A percentile compares a stretch with the other conserved stretches of the same genome.
Conservation (phyloP, 2,329 filamentous ascomycete species). For the Didymella pomorum region DNA sequence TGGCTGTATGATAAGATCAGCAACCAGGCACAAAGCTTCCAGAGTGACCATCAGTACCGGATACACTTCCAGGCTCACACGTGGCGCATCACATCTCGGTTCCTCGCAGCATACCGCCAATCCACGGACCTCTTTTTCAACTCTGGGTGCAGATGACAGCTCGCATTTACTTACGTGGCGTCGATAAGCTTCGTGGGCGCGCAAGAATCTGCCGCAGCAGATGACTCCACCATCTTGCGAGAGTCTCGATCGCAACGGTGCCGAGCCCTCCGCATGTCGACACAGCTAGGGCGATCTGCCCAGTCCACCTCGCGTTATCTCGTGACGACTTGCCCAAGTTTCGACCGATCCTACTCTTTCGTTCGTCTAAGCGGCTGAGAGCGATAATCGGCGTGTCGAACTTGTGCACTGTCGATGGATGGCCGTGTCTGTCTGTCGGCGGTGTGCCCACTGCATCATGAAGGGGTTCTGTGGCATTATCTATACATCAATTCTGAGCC, state of each 20-base stretch:
- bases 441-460: background rate
- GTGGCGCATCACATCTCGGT: background rate
- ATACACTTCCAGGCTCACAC: background rate
- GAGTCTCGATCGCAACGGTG: background rate
- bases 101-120: too few species aligned
- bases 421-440: background rate
- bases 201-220: background rate
- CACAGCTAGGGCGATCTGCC: conserved; percentile 1
- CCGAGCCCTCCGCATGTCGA: conserved; percentile 1
- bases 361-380: background rate
- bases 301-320: background rate
- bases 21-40: background rate
- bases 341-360: background rate
- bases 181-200: background rate
- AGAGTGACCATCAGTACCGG: background rate
- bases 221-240: background rate
- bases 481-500: background rate
- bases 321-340: background rate
- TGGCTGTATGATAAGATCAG: background rate
- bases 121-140: background rate
- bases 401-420: background rate
- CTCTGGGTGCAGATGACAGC: background rate
- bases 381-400: background rate
- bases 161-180: background rate
- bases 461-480: background rate